Conservation (phyloP, 2,329 filamentous ascomycete species). For the Trichophyton equinum region DNA sequence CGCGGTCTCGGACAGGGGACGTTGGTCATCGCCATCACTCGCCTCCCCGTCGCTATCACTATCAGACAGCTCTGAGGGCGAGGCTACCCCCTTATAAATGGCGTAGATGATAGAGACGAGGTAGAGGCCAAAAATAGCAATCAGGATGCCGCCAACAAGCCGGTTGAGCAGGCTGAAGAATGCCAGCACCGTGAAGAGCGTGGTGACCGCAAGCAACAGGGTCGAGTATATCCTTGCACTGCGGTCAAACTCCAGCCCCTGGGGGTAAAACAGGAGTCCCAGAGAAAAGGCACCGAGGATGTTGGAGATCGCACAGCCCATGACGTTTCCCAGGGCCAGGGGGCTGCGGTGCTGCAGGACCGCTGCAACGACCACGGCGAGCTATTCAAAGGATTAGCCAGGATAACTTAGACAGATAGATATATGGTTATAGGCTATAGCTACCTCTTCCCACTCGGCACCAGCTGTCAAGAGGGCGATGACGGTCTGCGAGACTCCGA, state of each 20-base stretch:
- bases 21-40: slow-evolving; percentile 19
- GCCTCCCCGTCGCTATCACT: slow-evolving; percentile 29
- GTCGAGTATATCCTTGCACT: neutral
- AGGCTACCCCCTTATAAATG: slow-evolving; percentile 34
- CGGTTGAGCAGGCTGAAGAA: slow-evolving; percentile 25
- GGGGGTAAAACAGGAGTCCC: slow-evolving; percentile 29
- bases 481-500: slow-evolving; percentile 36
- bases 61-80: slow-evolving; percentile 33
- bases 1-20: neutral
- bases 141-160: slow-evolving; percentile 29
- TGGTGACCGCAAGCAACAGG: slow-evolving; percentile 33
- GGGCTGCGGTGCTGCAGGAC: slow-evolving; percentile 36
- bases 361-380: slow-evolving; percentile 35
- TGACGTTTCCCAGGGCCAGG: slow-evolving; percentile 42
- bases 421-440: no score
- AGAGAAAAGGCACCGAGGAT: slow-evolving; percentile 45
- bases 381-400: neutral
- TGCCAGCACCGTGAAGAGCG: slow-evolving; percentile 26
- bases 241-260: neutral
- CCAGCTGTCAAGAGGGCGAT: slow-evolving; percentile 43
- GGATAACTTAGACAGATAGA: neutral
- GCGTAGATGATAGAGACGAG: slow-evolving; percentile 33
- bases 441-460: slow-evolving; percentile 38
- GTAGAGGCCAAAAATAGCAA: slow-evolving; percentile 35
- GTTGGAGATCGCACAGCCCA: slow-evolving; percentile 45